A percentile compares a stretch with the other conserved stretches of the same genome.
Conservation (phyloP, 2,329 filamentous ascomycete species). For the Apiospora kogelbergensis region DNA sequence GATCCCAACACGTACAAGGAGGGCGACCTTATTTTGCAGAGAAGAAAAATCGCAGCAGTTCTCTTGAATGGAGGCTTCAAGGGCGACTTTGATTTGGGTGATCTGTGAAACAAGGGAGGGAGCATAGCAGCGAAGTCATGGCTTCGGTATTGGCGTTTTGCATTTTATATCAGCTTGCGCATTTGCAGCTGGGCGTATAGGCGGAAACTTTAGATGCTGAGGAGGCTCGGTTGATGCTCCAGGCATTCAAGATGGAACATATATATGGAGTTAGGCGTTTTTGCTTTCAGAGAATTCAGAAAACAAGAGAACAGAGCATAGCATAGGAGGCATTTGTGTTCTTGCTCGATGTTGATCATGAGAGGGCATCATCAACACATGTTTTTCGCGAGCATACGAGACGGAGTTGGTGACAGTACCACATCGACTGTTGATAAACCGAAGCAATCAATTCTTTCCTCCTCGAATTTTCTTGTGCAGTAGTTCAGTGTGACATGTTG, state of each 20-base stretch:
- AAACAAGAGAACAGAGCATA: neutral
- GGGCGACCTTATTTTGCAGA: constrained; percentile 57
- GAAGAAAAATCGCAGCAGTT: constrained; percentile 62
- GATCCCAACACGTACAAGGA: constrained; percentile 51
- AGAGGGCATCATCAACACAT: neutral
- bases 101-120: constrained; percentile 28
- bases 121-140: neutral
- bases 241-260: neutral
- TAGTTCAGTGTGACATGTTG: neutral
- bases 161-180: neutral
- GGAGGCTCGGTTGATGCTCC: neutral
- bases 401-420: neutral
- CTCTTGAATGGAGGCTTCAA: constrained; percentile 67
- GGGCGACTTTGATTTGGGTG: constrained; percentile 54
- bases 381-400: neutral
- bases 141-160: neutral
- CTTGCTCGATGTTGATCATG: neutral
- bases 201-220: neutral
- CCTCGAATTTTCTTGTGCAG: neutral
- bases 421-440: neutral
- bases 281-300: neutral
- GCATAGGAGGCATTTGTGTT: neutral
- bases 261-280: constrained; percentile 9
- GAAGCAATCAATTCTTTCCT: neutral
- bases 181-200: constrained; percentile 6